phyloP scores from a whole-genome alignment of 345 rosid genomes.

The Triadica sebifera region DNA sequence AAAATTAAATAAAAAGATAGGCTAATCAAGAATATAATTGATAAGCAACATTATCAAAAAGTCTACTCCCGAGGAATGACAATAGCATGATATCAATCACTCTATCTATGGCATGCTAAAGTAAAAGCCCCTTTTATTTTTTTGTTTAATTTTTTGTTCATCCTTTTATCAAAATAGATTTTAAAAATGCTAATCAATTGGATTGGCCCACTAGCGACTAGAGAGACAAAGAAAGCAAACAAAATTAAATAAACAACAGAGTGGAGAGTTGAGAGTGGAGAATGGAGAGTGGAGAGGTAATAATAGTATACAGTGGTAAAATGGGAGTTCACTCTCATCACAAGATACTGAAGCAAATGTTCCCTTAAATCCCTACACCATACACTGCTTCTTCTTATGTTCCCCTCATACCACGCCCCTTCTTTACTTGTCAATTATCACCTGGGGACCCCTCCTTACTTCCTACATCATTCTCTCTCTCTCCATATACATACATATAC shows the following conservation, averaged over 20 bases:
- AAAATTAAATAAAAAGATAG: neutral
- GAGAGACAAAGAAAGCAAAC: no score
- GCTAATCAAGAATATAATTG: neutral
- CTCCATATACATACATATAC: no score
- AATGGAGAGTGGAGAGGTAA: constrained; percentile 20
- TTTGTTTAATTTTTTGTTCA: neutral
- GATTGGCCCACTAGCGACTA: neutral
- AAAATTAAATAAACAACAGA: neutral
- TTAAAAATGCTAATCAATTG: neutral
- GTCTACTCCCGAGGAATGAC: no score
- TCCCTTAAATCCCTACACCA: constrained; percentile 62
- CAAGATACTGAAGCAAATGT: constrained; percentile 43
- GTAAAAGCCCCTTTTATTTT: no score
- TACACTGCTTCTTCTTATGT: constrained; percentile 47
- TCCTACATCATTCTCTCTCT: no score
- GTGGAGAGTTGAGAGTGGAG: neutral
- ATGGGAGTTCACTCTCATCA: constrained; percentile 23
- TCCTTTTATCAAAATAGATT: neutral
- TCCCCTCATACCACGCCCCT: constrained; percentile 28
- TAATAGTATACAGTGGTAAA: constrained; percentile 30
- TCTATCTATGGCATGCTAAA: neutral
- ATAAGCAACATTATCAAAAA: neutral
- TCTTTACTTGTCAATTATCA: constrained; percentile 32
- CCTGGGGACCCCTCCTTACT: constrained; percentile 12
- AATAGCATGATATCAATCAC: no score